These are phyloP conservation scores for Aspergillus sclerotialis DNA, from an alignment of 2,329 filamentous ascomycete species.

Conservation along the genomic window DNA sequence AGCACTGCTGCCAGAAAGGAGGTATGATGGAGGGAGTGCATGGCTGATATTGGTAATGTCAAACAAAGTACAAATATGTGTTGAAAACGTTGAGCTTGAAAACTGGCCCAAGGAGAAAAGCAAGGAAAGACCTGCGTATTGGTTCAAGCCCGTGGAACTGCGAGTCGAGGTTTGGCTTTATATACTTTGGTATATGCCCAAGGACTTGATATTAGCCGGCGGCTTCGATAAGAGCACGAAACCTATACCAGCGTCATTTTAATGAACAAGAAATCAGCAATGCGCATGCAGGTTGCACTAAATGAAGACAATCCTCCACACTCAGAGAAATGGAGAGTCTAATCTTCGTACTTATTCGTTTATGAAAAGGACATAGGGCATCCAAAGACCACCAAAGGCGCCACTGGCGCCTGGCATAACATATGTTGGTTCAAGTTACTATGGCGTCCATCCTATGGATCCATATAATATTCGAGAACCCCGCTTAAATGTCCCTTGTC, in stretches of 20 bases:
- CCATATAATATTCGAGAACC: not conserved
- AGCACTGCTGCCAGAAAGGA: not conserved
- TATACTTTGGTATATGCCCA: too few species aligned
- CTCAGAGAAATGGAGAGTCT: not conserved
- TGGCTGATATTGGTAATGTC: not conserved
- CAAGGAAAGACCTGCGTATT: too few species aligned
- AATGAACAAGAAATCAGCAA: not conserved
- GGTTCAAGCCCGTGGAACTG: too few species aligned
- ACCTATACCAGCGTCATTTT: not conserved
- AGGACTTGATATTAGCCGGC: not conserved
- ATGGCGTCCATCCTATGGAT: not conserved
- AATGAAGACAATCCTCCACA: not conserved
- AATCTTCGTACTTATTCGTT: not conserved
- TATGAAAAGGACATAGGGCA: not conserved
- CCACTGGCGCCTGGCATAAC: not conserved
- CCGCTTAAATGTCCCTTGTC: too few species aligned
- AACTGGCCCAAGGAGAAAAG: too few species aligned
- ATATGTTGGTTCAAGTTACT: not conserved
- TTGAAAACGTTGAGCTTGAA: too few species aligned
- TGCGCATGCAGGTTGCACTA: too few species aligned
- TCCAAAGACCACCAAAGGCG: not conserved
- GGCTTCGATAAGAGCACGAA: too few species aligned
- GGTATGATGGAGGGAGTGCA: not conserved
- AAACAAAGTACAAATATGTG: not conserved
- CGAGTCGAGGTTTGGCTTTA: too few species aligned